Base-by-base conservation (phyloP, 345 rosid species). In the rapeseed (Brassica napus) region DNA sequence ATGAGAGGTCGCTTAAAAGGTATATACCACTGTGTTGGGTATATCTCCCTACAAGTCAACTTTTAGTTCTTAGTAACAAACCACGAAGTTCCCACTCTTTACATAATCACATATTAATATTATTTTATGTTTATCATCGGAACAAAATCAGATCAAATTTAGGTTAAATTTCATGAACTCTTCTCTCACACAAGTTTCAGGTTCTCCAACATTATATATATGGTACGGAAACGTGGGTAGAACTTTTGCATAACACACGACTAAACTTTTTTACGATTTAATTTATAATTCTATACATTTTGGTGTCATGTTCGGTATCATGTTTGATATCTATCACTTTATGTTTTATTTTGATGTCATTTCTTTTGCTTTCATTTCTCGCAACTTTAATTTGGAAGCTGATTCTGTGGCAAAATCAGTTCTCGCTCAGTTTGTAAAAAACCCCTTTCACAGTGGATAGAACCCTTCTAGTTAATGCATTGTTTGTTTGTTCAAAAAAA, bases 31-130 rank as follows among this genome's bases (percentile, higher is more conserved):
- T 54, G 52, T 62, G 79, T 63, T 26, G 4, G 75, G 79, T 68
- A 79, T 79, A 79, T 74, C 24, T 12, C 78, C 58, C 69, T 79
- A 12, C 49, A 74, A 79, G 83, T 79, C 83, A 79, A 79, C 82
- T 49, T 23, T 23, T 68, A 68, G 65, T 69, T 68, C 79, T 26
- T 47, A 79, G 37, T 52, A 79, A 63, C 59, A 15, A 54, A 54
- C 4, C 59, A 54, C 59, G 59, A 54, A 54, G 59, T 54, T 54
- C 59, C 59, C 23, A 54, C 58, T 52, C 58, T 52, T 52, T 52
- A 52, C 59, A 54, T 54, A 15, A 54, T 54, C 23, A 54, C 23
- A 54, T 9, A 16, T 6, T 16, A 16, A 16, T 54, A 54, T 6
- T 15, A 16, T 15, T 6, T 54, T 54, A 54, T 54, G 24, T 16